Base-by-base conservation (phyloP, 1,284 basidiomycete species). In the Fomes fomentarius region DNA sequence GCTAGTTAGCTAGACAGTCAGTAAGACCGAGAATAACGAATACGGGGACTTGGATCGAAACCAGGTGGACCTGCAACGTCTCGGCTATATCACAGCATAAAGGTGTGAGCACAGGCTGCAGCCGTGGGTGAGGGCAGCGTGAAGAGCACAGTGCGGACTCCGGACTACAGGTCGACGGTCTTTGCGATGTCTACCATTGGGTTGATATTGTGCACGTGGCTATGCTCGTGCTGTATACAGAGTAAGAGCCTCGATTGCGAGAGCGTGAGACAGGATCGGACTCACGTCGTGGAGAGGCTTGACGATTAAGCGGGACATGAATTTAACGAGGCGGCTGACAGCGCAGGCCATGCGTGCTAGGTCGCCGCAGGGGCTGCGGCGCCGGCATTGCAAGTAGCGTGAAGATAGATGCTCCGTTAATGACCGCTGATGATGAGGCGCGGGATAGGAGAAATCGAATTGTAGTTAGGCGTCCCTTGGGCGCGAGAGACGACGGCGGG, bases 361-460 rank as follows among this genome's bases (percentile, higher is more conserved):
- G 52, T 87, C 84, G 0, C 79, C 77, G 84, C 84, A 87, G 22
- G 72, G 74, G 0, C 74, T 75, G 19, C 83, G 72, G n/a, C 85
- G 85, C 68, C 80, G 76, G 77, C 81, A 85, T 64, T 87, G 87
- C n/a, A 82, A 75, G 54, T 86, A 83, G 58, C 85, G 46, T 24
- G 48, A 31, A n/a, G 28, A 30, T 24, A 11, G 31, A n/a, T n/a
- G n/a, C n/a, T n/a, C n/a, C n/a, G n/a, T n/a, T n/a, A n/a, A n/a
- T n/a, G n/a, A n/a, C n/a, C n/a, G n/a, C n/a, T n/a, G n/a, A n/a
- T n/a, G n/a, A n/a, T n/a, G n/a, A n/a, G n/a, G n/a, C n/a, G n/a
- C n/a, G 28, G 12, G 28, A 30, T 30, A 12, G 28, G 12, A 12
- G 28, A n/a, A n/a, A n/a, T n/a, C n/a, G n/a, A n/a, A n/a, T n/a